phyloP scores from a whole-genome alignment of 2,329 filamentous ascomycete species.

The Penicillium sp. region DNA sequence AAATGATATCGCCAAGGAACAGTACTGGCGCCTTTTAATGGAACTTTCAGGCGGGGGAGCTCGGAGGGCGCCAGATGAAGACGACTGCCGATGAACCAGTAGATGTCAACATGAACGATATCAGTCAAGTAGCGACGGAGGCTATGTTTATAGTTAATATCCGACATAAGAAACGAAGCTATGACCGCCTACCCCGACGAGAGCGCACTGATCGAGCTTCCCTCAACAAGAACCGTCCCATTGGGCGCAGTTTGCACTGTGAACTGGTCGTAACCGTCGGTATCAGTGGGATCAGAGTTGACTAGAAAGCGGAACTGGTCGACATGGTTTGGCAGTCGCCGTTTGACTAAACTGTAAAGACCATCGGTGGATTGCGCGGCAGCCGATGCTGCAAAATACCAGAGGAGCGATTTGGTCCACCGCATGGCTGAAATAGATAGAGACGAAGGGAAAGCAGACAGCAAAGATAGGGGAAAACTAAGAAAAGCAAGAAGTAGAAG shows the following conservation, averaged over 20 bases:
- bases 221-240: conserved; percentile 38
- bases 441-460: not conserved
- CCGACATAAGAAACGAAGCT: not conserved
- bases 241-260: conserved; percentile 20
- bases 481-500: no score
- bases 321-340: conserved; percentile 29
- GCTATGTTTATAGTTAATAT: conserved; percentile 22
- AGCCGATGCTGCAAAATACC: conserved; percentile 8
- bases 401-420: conserved; percentile 13
- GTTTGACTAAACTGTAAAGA: conserved; percentile 28
- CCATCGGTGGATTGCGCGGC: conserved; percentile 25
- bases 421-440: conserved; percentile 6
- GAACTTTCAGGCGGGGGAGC: conserved; percentile 35
- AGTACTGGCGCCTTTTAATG: conserved; percentile 46
- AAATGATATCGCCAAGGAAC: conserved; percentile 57
- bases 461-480: no score
- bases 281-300: conserved; percentile 6
- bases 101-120: conserved; percentile 50
- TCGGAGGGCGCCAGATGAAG: conserved; percentile 38
- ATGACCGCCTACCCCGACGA: conserved; percentile 34
- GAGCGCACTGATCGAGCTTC: conserved; percentile 40
- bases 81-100: conserved; percentile 52
- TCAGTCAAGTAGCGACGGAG: conserved; percentile 49
- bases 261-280: conserved; percentile 25
- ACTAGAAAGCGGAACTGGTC: conserved; percentile 27